Percentiles rank a stretch among this genome's conserved stretches.
Evolutionary conservation across 2,329 filamentous ascomycete species (phyloP).

Genomic region (Pestalotiopsis sp.): DNA sequence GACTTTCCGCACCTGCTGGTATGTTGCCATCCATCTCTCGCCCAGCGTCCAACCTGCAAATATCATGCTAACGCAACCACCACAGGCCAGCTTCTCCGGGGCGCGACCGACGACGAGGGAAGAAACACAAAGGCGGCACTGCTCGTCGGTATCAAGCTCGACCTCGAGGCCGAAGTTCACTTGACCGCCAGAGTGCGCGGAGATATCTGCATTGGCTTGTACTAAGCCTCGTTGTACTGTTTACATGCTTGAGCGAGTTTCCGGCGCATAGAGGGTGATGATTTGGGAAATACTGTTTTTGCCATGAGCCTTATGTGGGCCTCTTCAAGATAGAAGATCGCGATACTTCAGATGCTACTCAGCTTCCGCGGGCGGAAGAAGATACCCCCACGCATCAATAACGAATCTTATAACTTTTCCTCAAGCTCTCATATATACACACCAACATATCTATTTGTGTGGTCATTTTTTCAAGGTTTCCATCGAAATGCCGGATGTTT

Average conservation of each 20-base stretch:
- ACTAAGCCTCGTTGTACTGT: constrained; percentile 36
- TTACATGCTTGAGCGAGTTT: neutral
- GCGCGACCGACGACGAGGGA: constrained; percentile 58
- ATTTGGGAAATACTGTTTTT: neutral
- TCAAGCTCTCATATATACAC: neutral
- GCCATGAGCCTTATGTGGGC: neutral
- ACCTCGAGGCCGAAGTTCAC: constrained; percentile 65
- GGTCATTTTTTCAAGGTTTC: constrained; percentile 39
- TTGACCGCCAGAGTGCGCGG: constrained; percentile 61
- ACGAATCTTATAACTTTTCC: neutral
- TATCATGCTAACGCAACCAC: neutral
- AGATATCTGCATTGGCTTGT: constrained; percentile 63
- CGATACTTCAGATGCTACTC: neutral
- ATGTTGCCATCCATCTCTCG: neutral
- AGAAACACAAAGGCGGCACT: constrained; percentile 60
- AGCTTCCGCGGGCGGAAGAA: constrained; percentile 2
- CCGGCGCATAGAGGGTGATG: neutral
- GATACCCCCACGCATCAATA: constrained; percentile 10
- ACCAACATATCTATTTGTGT: neutral
- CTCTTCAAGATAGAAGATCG: neutral
- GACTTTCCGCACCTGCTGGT: constrained; percentile 39
- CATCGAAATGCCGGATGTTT: constrained; percentile 63
- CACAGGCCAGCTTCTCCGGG: constrained; percentile 57
- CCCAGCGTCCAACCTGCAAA: neutral
- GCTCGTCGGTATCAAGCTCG: constrained; percentile 65